These are phyloP conservation scores for Hypocreales sp. DNA, from an alignment of 2,329 filamentous ascomycete species.

Conservation along the genomic window DNA sequence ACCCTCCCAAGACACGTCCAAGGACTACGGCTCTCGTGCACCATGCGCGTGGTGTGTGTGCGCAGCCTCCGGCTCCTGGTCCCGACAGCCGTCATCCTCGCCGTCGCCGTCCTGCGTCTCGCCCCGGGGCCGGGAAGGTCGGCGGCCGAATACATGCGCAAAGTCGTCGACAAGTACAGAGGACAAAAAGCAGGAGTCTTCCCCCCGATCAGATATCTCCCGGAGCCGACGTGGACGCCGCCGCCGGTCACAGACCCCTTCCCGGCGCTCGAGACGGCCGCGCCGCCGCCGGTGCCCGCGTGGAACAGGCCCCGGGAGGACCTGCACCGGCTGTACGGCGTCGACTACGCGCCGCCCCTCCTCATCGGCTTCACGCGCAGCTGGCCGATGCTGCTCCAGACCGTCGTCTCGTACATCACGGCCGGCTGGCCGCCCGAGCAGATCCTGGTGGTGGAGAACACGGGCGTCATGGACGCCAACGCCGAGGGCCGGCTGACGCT, in stretches of 20 bases:
- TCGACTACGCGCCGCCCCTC: slow-evolving; percentile 28
- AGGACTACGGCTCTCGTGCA: no score
- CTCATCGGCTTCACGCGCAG: slow-evolving; percentile 44
- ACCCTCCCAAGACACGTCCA: no score
- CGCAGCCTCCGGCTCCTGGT: no score
- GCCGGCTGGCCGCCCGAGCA: slow-evolving; percentile 41
- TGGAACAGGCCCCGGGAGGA: slow-evolving; percentile 26
- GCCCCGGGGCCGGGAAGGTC: no score
- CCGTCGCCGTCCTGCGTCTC: no score
- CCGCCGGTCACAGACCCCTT: slow-evolving; percentile 26
- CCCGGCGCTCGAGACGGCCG: slow-evolving; percentile 19
- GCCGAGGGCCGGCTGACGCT: slow-evolving; percentile 27
- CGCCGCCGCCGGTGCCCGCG: slow-evolving; percentile 22
- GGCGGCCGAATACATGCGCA: no score
- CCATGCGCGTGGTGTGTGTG: no score
- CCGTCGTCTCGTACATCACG: slow-evolving; percentile 39
- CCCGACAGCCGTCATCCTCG: no score
- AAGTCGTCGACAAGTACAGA: no score
- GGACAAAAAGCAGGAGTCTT: no score
- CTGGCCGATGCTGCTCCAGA: slow-evolving; percentile 38
- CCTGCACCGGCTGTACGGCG: slow-evolving; percentile 20
- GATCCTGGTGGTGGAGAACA: slow-evolving; percentile 45
- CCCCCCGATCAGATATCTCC: no score
- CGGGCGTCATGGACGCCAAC: slow-evolving; percentile 38
- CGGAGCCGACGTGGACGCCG: slow-evolving; percentile 15